Evolutionary conservation across 164 flowering plant genomes (phyloP).

Genomic region (Vitis rotundifolia): DNA sequence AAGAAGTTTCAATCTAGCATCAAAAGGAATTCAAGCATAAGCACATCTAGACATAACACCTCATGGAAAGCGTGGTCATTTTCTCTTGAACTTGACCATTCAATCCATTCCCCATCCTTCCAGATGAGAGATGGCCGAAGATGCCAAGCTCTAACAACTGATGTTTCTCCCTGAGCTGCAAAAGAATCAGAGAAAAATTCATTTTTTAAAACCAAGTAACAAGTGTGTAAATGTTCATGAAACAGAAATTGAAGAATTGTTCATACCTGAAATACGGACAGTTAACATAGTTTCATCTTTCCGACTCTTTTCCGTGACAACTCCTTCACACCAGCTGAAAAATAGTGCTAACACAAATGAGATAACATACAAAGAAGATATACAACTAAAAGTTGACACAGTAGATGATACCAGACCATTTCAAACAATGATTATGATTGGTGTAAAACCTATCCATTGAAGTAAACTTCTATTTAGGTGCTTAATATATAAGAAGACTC

Average conservation of each 20-base stretch:
- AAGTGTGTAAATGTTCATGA: background rate
- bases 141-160: conserved; percentile 72
- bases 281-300: conserved; percentile 69
- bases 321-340: conserved; percentile 93
- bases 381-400: background rate
- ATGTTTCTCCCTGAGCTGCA: conserved; percentile 70
- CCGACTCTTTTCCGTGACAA: conserved; percentile 62
- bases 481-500: background rate
- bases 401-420: background rate
- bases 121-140: conserved; percentile 80
- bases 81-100: conserved; percentile 46
- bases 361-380: background rate
- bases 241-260: background rate
- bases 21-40: background rate
- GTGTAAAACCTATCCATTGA: background rate
- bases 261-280: conserved; percentile 74
- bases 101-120: conserved; percentile 85
- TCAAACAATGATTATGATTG: background rate
- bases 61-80: conserved; percentile 34
- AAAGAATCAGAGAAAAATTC: conserved; percentile 3
- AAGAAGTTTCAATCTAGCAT: background rate
- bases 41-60: conserved; percentile 27
- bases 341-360: conserved; percentile 9
- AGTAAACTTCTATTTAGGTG: background rate
- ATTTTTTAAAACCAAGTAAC: background rate